Conservation (phyloP, 139 green algal species). For the Closterium sp. region DNA sequence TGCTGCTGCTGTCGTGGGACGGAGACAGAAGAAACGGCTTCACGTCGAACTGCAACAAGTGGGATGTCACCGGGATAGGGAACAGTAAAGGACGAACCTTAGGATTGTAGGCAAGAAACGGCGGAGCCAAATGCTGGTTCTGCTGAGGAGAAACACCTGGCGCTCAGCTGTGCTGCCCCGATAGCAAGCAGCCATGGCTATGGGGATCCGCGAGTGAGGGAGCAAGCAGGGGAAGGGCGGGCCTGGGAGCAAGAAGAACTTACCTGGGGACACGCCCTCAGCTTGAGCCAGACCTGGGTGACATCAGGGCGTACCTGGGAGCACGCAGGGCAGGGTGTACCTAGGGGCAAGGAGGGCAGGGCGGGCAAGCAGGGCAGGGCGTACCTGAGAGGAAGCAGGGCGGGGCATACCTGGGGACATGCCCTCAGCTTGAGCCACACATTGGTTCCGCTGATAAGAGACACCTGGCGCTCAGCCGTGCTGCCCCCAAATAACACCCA, state of each 20-base stretch:
- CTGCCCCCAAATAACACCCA: constrained; percentile 74
- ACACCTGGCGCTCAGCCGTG: constrained; percentile 61
- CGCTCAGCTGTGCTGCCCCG: constrained; percentile 59
- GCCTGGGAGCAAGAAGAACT: too few species aligned
- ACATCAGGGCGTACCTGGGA: too few species aligned
- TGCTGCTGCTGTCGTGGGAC: neutral
- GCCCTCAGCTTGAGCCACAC: constrained; percentile 60
- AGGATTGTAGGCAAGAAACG: neutral
- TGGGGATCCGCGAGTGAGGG: too few species aligned
- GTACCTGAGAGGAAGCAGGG: too few species aligned
- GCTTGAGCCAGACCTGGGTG: constrained; percentile 63
- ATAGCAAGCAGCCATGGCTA: constrained; percentile 47
- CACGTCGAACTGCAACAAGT: neutral
- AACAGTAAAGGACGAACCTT: neutral
- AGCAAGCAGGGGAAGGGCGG: too few species aligned
- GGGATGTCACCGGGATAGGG: too few species aligned
- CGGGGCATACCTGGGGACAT: constrained; percentile 22
- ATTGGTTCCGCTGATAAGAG: constrained; percentile 62
- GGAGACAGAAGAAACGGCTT: constrained; percentile 1
- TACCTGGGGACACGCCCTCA: constrained; percentile 33
- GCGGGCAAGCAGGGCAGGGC: too few species aligned
- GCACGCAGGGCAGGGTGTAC: too few species aligned
- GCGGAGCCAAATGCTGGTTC: constrained; percentile 63
- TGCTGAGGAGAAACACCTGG: constrained; percentile 63
- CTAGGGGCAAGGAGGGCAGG: too few species aligned